Percentiles rank a stretch among this genome's conserved stretches.
Evolutionary conservation across 768 basidiomycete species (phyloP).

Genomic region (Mycena vitilis): DNA sequence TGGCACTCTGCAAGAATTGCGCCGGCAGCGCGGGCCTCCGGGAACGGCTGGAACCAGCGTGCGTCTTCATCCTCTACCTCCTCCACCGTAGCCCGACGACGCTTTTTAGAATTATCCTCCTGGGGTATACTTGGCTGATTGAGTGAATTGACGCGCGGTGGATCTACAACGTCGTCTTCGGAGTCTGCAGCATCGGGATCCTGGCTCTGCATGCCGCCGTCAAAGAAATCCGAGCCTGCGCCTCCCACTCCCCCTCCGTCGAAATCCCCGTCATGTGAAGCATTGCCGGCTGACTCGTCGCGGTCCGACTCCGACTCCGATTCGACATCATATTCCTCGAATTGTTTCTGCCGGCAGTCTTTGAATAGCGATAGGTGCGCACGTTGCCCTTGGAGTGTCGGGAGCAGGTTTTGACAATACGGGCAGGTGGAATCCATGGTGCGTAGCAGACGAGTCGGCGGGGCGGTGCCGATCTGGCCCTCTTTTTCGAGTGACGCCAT

Average conservation of each 20-base stretch:
- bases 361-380: not conserved
- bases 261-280: not conserved
- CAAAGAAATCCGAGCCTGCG: not conserved
- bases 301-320: not conserved
- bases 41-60: not conserved
- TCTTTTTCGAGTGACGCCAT: not conserved
- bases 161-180: not conserved
- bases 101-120: not conserved
- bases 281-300: not conserved
- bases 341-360: not conserved
- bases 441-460: not conserved
- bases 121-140: not conserved
- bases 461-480: not conserved
- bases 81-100: not conserved
- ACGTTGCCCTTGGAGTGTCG: not conserved
- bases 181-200: not conserved
- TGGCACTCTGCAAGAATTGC: conserved; percentile 5
- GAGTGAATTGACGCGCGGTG: not conserved
- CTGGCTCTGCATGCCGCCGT: not conserved
- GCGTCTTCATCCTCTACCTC: conserved; percentile 20
- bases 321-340: not conserved
- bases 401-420: not conserved
- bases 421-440: conserved; percentile 1
- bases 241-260: not conserved
- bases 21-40: not conserved